phyloP scores from a whole-genome alignment of 805 yeast genomes.

The Metschnikowia reukaufii region DNA sequence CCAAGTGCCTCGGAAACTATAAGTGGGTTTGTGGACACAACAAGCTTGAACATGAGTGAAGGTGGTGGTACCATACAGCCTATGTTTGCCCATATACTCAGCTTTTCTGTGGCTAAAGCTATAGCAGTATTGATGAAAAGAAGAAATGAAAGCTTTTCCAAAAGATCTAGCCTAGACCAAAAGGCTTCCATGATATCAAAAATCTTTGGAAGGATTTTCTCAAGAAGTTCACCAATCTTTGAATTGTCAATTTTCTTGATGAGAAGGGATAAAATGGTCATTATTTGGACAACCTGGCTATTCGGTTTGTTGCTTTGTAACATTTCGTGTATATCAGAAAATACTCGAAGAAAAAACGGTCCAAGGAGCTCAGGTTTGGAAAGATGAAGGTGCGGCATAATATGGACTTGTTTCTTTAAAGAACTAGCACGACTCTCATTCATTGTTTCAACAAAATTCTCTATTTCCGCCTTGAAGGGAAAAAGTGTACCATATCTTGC shows the following conservation, averaged over 20 bases:
- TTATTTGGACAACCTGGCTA: neutral
- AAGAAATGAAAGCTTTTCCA: slow-evolving; percentile 5
- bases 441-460: neutral
- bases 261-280: neutral
- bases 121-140: neutral
- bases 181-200: neutral
- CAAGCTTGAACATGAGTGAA: slow-evolving; percentile 33
- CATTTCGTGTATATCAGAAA: neutral
- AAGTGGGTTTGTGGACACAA: slow-evolving; percentile 45
- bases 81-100: neutral
- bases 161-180: slow-evolving; percentile 1
- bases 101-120: neutral
- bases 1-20: slow-evolving; percentile 47
- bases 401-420: neutral
- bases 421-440: neutral
- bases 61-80: slow-evolving; percentile 30
- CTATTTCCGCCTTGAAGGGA: slow-evolving; percentile 1
- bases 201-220: neutral
- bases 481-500: slow-evolving; percentile 5
- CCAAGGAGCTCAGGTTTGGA: neutral
- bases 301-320: neutral
- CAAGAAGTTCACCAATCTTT: neutral
- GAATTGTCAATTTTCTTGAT: neutral
- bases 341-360: neutral
- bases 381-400: slow-evolving; percentile 1